These are phyloP conservation scores for Allodekkera sacchari DNA, from an alignment of 805 yeast species.

Conservation along the genomic window DNA sequence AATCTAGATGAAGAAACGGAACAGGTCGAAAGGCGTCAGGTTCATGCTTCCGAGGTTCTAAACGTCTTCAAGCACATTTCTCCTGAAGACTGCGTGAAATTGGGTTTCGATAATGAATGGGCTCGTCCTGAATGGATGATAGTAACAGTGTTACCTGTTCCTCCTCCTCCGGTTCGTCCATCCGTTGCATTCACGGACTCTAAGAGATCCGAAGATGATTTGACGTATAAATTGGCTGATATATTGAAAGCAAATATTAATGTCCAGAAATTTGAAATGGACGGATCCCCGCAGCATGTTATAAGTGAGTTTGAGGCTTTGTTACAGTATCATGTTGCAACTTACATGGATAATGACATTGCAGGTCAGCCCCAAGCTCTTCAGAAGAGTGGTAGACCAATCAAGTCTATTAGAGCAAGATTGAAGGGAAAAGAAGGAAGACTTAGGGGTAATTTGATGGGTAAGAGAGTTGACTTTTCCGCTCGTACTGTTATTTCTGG, in stretches of 20 bases:
- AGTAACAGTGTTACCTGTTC: constrained; percentile 95
- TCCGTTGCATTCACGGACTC: constrained; percentile 97
- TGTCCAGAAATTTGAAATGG: constrained; percentile 95
- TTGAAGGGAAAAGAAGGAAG: constrained; percentile 99
- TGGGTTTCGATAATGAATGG: constrained; percentile 92
- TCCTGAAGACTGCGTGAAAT: constrained; percentile 65
- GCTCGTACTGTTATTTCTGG: constrained; percentile 99
- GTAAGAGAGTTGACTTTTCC: constrained; percentile 98
- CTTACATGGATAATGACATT: constrained; percentile 98
- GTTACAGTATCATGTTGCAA: constrained; percentile 95
- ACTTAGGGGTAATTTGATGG: constrained; percentile 97
- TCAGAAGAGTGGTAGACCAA: constrained; percentile 98
- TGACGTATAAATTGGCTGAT: constrained; percentile 95
- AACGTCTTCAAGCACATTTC: constrained; percentile 89
- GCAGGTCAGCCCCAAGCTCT: constrained; percentile 99
- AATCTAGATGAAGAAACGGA: constrained; percentile 69
- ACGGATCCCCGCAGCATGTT: constrained; percentile 98
- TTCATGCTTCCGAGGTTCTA: constrained; percentile 82
- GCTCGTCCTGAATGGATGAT: constrained; percentile 99
- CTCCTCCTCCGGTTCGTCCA: constrained; percentile 99
- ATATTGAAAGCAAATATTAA: constrained; percentile 93
- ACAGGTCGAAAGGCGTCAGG: constrained; percentile 85
- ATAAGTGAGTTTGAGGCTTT: constrained; percentile 93
- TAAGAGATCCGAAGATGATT: constrained; percentile 98
- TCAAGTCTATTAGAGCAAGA: constrained; percentile 98